These are phyloP conservation scores for Leccinum subgranulosum DNA, from an alignment of 768 basidiomycete species.

Conservation along the genomic window DNA sequence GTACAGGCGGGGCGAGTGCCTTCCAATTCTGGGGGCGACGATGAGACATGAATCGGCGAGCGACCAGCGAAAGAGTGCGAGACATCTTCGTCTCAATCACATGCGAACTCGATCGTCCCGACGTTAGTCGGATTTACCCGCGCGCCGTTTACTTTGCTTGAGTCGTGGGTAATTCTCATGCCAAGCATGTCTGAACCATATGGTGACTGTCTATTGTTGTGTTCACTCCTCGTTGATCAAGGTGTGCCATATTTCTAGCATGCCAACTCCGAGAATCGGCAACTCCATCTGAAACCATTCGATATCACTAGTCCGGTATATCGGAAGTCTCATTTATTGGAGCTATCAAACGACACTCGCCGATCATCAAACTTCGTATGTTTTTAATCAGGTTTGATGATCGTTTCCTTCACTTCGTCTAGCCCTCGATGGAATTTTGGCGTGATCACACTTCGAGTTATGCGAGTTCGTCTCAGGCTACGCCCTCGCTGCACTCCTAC, in stretches of 20 bases:
- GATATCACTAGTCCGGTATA: no score
- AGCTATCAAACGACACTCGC: not conserved
- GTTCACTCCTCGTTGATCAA: no score
- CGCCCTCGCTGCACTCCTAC: not conserved
- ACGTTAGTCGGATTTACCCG: not conserved
- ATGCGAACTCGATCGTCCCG: not conserved
- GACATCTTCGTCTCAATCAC: constrained; percentile 10
- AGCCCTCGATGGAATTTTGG: not conserved
- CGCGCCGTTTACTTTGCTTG: no score
- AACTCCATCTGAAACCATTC: no score
- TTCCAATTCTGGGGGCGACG: constrained; percentile 66
- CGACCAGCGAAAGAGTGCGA: not conserved
- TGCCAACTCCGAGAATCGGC: no score
- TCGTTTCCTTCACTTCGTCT: not conserved
- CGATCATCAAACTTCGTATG: not conserved
- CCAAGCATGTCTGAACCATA: no score
- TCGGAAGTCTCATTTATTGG: no score
- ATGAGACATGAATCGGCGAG: constrained; percentile 18
- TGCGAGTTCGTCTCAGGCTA: not conserved
- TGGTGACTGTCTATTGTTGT: no score
- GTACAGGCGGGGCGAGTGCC: constrained; percentile 56
- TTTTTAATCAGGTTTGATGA: no score
- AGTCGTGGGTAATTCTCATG: no score
- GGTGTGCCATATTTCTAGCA: no score
- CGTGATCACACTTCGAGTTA: not conserved